Evolutionary conservation across 257 asterid genomes (phyloP), one percentile per base, ranked within the genome.

Genomic region (Plantago elongata): DNA sequence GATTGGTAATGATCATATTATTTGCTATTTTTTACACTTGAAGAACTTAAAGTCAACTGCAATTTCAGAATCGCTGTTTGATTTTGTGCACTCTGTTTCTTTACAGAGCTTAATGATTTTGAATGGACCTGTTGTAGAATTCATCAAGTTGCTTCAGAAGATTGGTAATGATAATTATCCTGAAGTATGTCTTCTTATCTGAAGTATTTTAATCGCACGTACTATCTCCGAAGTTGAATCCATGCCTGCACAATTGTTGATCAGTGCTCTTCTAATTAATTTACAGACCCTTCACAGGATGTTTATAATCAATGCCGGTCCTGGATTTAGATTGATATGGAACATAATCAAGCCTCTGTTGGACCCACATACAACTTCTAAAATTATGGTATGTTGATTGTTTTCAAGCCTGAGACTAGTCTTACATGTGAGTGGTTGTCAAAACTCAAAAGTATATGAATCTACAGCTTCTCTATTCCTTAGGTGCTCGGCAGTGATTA

Each of bases 291-390:
- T 80, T 51, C 16, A 18, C 72, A 78, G 64, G 46, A 80, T 80
- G 86, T 77, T 66, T 51, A 77, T 80, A 60, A 58, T 80, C 77
- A 80, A 80, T 69, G 80, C 86, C 67, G 86, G 86, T 57, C 73
- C 81, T 54, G 79, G 79, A n/a, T 80, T 80, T 73, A 75, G 77
- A 72, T 59, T 77, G 74, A 67, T 77, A 67, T 80, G 86, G 86
- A 77, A 70, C 52, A 57, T 59, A 48, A 69, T 80, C 54, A 80
- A 80, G 74, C 81, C 83, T 29, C 72, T 80, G 66, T 77, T 80
- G 29, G 83, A 80, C 68, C 86, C 86, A 11, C 73, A 70, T 22
- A 72, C 86, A 13, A 67, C 83, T 44, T 48, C 81, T 17, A 80
- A 80, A 64, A 77, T 80, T 67, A 71, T 72, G 72, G 86, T 69